A percentile compares a stretch with the other conserved stretches of the same genome.
These are phyloP conservation scores for Pyracantha coccinea DNA, from an alignment of 331 rosid species.

Conservation along the genomic window DNA sequence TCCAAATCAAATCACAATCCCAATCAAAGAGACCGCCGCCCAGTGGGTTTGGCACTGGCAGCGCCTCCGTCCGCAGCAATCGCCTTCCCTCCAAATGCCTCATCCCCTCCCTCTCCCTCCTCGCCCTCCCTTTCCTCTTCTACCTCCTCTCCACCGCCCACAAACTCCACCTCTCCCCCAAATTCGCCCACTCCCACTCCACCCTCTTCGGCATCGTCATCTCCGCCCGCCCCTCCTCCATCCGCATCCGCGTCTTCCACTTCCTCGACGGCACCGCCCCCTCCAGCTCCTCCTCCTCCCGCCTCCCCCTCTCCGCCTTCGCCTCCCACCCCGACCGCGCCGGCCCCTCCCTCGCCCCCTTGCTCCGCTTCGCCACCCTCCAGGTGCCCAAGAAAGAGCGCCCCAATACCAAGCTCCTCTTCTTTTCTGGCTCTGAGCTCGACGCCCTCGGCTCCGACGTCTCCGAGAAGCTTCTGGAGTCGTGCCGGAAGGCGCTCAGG, in stretches of 20 bases:
- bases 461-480: conserved; percentile 25
- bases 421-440: conserved; percentile 25
- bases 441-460: conserved; percentile 12
- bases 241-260: conserved; percentile 32
- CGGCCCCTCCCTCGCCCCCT: conserved; percentile 7
- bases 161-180: conserved; percentile 33
- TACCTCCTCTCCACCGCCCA: conserved; percentile 41
- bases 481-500: conserved; percentile 35
- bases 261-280: conserved; percentile 20
- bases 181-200: conserved; percentile 26
- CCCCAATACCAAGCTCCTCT: conserved; percentile 23
- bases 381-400: conserved; percentile 31
- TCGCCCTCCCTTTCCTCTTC: conserved; percentile 39
- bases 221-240: conserved; percentile 16
- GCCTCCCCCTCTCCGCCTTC: conserved; percentile 11
- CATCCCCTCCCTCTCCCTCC: conserved; percentile 15
- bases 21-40: neutral
- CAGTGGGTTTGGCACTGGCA: neutral
- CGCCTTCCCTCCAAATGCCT: conserved; percentile 28
- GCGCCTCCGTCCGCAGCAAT: neutral
- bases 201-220: conserved; percentile 29
- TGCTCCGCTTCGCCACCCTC: conserved; percentile 28
- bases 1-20: neutral
- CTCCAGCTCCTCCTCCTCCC: conserved; percentile 13
- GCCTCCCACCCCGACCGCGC: conserved; percentile 9